Percentiles rank a stretch among this genome's conserved stretches.
These are phyloP conservation scores for Sanguinoderma infundibulare DNA, from an alignment of 1,284 basidiomycete genomes.

Conservation along the genomic window DNA sequence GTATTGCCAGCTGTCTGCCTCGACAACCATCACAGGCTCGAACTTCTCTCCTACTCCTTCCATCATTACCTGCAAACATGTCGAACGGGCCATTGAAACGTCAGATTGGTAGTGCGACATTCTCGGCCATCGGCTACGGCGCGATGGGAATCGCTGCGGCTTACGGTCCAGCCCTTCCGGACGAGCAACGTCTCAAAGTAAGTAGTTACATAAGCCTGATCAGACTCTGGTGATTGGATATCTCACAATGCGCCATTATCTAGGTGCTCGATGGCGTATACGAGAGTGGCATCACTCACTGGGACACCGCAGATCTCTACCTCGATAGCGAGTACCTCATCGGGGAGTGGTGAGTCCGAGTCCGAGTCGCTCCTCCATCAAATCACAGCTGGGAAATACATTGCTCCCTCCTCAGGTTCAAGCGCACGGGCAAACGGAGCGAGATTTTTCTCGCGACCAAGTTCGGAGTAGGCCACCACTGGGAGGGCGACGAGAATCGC, in stretches of 20 bases:
- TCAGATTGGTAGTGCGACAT: conserved; percentile 18
- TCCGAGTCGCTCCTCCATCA: neutral
- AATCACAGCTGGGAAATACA: neutral
- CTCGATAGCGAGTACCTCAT: conserved; percentile 32
- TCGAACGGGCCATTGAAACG: too few relatives aligned
- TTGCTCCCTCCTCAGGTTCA: conserved; percentile 34
- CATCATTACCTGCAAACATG: too few relatives aligned
- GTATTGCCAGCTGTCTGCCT: too few relatives aligned
- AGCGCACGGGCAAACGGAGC: conserved; percentile 41
- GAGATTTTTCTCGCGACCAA: conserved; percentile 53
- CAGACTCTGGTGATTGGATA: too few relatives aligned
- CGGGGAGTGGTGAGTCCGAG: conserved; percentile 38
- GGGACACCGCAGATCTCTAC: conserved; percentile 35
- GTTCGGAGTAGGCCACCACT: conserved; percentile 40
- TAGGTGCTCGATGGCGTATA: conserved; percentile 31
- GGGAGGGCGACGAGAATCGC: conserved; percentile 9
- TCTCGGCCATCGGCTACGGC: conserved; percentile 36
- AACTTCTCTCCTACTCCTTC: too few relatives aligned
- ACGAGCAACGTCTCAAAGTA: conserved; percentile 36
- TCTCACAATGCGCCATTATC: too few relatives aligned
- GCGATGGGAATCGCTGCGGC: conserved; percentile 32
- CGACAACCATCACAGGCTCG: too few relatives aligned
- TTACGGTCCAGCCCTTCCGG: conserved; percentile 28
- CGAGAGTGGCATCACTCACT: conserved; percentile 29
- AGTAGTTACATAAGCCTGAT: too few relatives aligned